A percentile compares a stretch with the other conserved stretches of the same genome.
These are phyloP conservation scores for Potentilla sterilis DNA, from an alignment of 306 rosid species.

Conservation along the genomic window DNA sequence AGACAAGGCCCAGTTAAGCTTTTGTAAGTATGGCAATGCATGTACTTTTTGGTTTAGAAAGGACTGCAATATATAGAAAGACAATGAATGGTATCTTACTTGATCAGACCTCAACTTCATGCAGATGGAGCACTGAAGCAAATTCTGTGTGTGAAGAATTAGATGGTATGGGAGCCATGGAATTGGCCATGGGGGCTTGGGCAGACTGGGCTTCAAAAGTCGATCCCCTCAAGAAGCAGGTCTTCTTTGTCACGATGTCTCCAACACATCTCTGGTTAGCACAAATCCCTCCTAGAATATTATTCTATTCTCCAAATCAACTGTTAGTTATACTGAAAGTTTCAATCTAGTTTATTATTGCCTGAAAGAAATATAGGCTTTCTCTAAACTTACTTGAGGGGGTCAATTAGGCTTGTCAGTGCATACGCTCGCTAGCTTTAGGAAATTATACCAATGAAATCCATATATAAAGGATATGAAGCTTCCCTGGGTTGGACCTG, in stretches of 20 bases:
- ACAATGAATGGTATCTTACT: slow-evolving; percentile 11
- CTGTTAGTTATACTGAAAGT: not conserved
- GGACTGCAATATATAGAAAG: slow-evolving; percentile 9
- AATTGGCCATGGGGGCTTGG: slow-evolving; percentile 93
- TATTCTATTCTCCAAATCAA: not conserved
- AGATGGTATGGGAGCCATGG: slow-evolving; percentile 77
- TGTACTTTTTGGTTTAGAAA: not conserved
- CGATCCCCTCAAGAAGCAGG: slow-evolving; percentile 59
- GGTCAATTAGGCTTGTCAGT: not conserved
- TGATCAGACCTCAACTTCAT: slow-evolving; percentile 23
- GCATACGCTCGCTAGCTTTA: not conserved
- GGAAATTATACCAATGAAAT: not conserved
- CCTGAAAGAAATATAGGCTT: not conserved
- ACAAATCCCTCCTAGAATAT: not conserved
- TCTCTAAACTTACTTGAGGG: not conserved
- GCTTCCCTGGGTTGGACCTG: not conserved
- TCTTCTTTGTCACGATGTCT: slow-evolving; percentile 88
- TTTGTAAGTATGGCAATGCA: slow-evolving; percentile 49
- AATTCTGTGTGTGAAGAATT: slow-evolving; percentile 70
- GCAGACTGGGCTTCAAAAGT: slow-evolving; percentile 86
- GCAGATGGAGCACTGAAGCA: slow-evolving; percentile 77
- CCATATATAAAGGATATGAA: not conserved
- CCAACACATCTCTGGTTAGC: slow-evolving; percentile 95
- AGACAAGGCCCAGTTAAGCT: slow-evolving; percentile 99
- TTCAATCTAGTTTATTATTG: slow-evolving; percentile 8